phyloP scores from a whole-genome alignment of 768 basidiomycete species.

The Agaricus sinodeliciosus region DNA sequence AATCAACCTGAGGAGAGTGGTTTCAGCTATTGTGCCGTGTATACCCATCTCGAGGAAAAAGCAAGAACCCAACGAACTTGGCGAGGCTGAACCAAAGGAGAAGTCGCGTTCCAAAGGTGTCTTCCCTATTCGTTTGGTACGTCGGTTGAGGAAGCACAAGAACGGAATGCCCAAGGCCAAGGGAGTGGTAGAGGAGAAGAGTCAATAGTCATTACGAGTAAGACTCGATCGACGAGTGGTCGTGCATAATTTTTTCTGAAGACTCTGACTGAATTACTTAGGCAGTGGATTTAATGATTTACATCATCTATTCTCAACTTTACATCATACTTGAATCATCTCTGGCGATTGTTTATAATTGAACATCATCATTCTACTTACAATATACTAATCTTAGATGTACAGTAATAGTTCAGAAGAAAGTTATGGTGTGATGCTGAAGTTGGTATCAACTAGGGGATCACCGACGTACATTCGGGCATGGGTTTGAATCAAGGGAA shows the following conservation, averaged over 20 bases:
- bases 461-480: conserved; percentile 33
- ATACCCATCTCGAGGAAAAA: neutral
- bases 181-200: neutral
- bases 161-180: neutral
- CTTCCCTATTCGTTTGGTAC: no score
- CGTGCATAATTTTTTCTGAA: neutral
- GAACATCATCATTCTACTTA: no score
- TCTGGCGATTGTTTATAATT: no score
- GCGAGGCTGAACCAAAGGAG: neutral
- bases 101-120: neutral
- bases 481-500: conserved; percentile 35
- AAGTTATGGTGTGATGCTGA: neutral
- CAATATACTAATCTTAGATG: no score
- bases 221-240: neutral
- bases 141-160: neutral
- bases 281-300: no score
- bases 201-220: neutral
- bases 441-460: neutral
- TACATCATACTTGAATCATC: neutral
- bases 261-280: no score
- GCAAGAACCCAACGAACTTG: neutral
- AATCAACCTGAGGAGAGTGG: neutral
- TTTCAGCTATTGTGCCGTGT: conserved; percentile 5
- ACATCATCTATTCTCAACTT: neutral
- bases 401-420: no score